Conservation (phyloP, 164 flowering plant genomes). For the Nymphaea colorata region DNA sequence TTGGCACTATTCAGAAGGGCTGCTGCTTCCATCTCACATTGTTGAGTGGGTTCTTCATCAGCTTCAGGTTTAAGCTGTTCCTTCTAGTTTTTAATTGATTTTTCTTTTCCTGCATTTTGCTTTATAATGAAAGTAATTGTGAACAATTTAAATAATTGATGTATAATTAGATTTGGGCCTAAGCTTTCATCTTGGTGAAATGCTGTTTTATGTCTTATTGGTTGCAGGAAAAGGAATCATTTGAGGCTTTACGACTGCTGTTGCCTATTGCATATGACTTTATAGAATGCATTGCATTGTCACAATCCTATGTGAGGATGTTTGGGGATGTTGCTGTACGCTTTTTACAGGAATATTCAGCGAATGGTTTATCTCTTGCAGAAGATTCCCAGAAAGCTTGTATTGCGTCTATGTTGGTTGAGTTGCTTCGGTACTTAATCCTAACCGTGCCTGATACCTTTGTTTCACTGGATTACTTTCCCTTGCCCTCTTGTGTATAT, state of each 20-base stretch:
- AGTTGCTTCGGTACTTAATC: conserved; percentile 81
- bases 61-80: conserved; percentile 43
- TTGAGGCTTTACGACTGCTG: conserved; percentile 59
- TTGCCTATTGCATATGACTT: conserved; percentile 75
- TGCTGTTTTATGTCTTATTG: conserved; percentile 1
- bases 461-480: conserved; percentile 93
- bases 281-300: conserved; percentile 54
- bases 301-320: conserved; percentile 72
- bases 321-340: conserved; percentile 70
- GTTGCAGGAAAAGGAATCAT: conserved; percentile 69
- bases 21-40: conserved; percentile 66
- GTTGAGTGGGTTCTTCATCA: conserved; percentile 91
- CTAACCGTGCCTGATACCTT: conserved; percentile 91
- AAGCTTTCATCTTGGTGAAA: neutral
- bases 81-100: neutral
- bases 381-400: conserved; percentile 72
- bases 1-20: conserved; percentile 85
- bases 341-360: conserved; percentile 57
- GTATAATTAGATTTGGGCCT: neutral
- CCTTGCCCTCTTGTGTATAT: conserved; percentile 52
- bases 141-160: neutral
- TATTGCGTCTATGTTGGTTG: conserved; percentile 55
- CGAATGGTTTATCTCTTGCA: conserved; percentile 52
- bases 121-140: neutral
- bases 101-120: neutral